Conservation (phyloP, 345 rosid genomes). For the Boechera divaricarpa region DNA sequence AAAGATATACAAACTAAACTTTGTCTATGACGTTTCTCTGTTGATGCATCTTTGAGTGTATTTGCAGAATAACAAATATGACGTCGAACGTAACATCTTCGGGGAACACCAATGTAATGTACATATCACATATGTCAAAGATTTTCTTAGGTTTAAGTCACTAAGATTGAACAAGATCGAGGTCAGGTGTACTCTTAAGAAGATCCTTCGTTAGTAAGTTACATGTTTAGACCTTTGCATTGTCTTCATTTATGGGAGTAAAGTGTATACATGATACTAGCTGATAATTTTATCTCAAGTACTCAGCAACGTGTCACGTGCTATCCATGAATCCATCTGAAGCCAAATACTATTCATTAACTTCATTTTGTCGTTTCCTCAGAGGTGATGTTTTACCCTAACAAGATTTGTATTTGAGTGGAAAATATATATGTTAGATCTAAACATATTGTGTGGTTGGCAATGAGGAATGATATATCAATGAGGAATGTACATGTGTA, state of each 20-base stretch:
- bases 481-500: background rate
- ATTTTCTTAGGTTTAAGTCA: background rate
- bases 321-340: background rate
- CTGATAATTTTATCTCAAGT: constrained; percentile 15
- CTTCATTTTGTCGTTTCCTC: background rate
- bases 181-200: background rate
- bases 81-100: constrained; percentile 5
- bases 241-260: background rate
- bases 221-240: background rate
- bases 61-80: constrained; percentile 1
- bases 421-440: background rate
- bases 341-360: constrained; percentile 5
- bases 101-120: background rate
- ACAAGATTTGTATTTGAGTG: constrained; percentile 19
- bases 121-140: background rate
- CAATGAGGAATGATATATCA: background rate
- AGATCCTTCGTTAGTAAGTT: background rate
- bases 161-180: background rate
- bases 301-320: background rate
- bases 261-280: background rate
- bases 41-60: constrained; percentile 2
- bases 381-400: background rate
- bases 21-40: background rate
- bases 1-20: background rate
- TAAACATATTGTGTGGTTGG: background rate